A percentile compares a stretch with the other conserved stretches of the same genome.
These are phyloP conservation scores for Coleophoma eucalyptorum DNA, from an alignment of 2,329 filamentous ascomycete species.

Conservation along the genomic window DNA sequence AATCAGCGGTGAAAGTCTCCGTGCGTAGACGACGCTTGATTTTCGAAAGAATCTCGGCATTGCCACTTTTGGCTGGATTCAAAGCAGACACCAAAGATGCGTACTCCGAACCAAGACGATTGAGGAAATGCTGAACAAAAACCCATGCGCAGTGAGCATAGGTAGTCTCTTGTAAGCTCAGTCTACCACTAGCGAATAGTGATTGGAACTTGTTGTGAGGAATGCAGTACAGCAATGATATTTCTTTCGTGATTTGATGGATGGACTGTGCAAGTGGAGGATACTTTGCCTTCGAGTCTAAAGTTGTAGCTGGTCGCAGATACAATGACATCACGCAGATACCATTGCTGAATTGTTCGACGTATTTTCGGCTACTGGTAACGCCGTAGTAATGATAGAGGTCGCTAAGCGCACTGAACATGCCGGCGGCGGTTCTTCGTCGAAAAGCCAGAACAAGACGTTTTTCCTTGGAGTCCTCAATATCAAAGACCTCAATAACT, in stretches of 20 bases:
- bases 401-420: constrained; percentile 94
- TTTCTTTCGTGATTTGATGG: constrained; percentile 94
- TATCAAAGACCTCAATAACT: constrained; percentile 97
- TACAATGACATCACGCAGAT: constrained; percentile 97
- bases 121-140: constrained; percentile 96
- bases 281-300: constrained; percentile 50
- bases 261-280: constrained; percentile 92
- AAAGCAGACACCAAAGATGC: constrained; percentile 78
- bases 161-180: constrained; percentile 94
- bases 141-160: constrained; percentile 98
- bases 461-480: constrained; percentile 88
- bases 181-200: constrained; percentile 78
- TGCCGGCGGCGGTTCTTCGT: constrained; percentile 82
- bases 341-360: constrained; percentile 98
- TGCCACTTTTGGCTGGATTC: constrained; percentile 75
- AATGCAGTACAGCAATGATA: constrained; percentile 94
- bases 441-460: constrained; percentile 92
- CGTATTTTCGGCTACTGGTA: constrained; percentile 92
- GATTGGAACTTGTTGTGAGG: constrained; percentile 94
- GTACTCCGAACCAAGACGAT: constrained; percentile 90
- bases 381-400: constrained; percentile 98
- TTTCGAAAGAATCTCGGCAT: constrained; percentile 81
- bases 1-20: constrained; percentile 96
- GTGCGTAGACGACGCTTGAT: constrained; percentile 93
- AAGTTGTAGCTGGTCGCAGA: constrained; percentile 66